Evolutionary conservation across 192 early-diverging fungal species (phyloP).

Genomic region (Allomyces macrogynus): DNA sequence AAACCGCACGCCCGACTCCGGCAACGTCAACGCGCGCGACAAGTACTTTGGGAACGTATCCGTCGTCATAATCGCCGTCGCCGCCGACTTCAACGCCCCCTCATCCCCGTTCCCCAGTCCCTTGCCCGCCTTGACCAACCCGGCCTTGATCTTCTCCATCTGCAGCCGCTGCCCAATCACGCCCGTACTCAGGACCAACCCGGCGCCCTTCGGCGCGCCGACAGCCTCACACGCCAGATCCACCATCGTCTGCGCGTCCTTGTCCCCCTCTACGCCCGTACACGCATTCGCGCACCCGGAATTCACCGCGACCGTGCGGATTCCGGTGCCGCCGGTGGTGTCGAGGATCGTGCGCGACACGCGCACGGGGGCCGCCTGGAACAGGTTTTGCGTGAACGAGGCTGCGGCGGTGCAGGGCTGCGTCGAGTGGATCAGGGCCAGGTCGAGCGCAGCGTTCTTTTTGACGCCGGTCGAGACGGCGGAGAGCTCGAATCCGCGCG

Average conservation of each 20-base stretch:
- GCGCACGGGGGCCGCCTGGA: conserved; percentile 75
- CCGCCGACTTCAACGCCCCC: conserved; percentile 49
- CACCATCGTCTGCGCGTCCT: conserved; percentile 53
- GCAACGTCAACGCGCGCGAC: conserved; percentile 29
- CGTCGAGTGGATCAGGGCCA: conserved; percentile 58
- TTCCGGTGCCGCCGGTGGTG: conserved; percentile 17
- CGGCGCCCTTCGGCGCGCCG: conserved; percentile 15
- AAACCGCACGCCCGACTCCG: conserved; percentile 25
- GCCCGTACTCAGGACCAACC: conserved; percentile 87
- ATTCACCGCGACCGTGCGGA: conserved; percentile 48
- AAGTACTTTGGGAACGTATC: conserved; percentile 89
- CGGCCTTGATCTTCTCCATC: conserved; percentile 58
- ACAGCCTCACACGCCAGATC: conserved; percentile 26
- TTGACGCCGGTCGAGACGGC: conserved; percentile 60
- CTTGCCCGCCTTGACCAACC: conserved; percentile 25
- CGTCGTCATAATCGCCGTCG: conserved; percentile 87
- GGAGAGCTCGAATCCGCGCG: conserved; percentile 60
- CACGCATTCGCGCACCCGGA: conserved; percentile 93
- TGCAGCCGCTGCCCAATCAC: conserved; percentile 84
- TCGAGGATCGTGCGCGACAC: conserved; percentile 44
- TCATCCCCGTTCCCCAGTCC: conserved; percentile 34
- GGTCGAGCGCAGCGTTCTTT: conserved; percentile 55
- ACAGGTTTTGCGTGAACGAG: conserved; percentile 83
- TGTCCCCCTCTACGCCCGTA: conserved; percentile 63
- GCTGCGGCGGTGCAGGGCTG: conserved; percentile 54